Base-by-base conservation (phyloP, 2,329 filamentous ascomycete species). In the Diaporthe capsici region DNA sequence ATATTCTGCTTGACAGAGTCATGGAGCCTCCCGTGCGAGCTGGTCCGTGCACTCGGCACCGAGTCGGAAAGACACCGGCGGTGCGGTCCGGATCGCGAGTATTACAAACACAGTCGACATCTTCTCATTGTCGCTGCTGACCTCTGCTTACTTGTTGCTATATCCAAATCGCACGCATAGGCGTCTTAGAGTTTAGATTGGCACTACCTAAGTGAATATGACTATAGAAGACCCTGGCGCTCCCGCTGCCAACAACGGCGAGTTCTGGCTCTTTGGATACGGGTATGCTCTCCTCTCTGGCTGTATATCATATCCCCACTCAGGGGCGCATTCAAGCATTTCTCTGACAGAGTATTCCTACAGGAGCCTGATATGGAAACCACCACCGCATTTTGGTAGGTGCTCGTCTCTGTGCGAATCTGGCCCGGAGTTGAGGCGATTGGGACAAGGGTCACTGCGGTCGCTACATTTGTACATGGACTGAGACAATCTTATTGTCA, bases 261-360 rank as follows among this genome's bases (percentile, higher is more conserved):
- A 98, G 82, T 95, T 98, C 81, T 99, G 97, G 97, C 88, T 99
- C 61, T 98, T 98, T 84, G 97, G 97, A 77, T 99, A 98, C 82
- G 97, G 96, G 96, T 98, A 76, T 76, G 79, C 77, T 65, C 44
- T 74, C 57, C 76, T 71, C 44, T 28, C 47, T 10, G 44, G 20
- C 73, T 37, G 22, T 37, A 68, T 57, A 31, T 44, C 58, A 31
- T 34, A 22, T 22, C 51, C 75, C 9, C 13, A 49, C 8, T 22
- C 28, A 42, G 34, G 10, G 37, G 22, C 20, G 6, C 22, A 12
- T 8, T 17, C 1, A 13, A 13, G 22, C 20, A 2, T 34, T 6
- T 44, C 49, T 55, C 44, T 20, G 55, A 73, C 60, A 71, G 53
- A 55, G 71, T 51, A 65, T 65, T 12, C 49, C 60, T 67, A 53